Evolutionary conservation across 2,329 filamentous ascomycete genomes (phyloP).

Genomic region (Pseudocercospora fijiensis): DNA sequence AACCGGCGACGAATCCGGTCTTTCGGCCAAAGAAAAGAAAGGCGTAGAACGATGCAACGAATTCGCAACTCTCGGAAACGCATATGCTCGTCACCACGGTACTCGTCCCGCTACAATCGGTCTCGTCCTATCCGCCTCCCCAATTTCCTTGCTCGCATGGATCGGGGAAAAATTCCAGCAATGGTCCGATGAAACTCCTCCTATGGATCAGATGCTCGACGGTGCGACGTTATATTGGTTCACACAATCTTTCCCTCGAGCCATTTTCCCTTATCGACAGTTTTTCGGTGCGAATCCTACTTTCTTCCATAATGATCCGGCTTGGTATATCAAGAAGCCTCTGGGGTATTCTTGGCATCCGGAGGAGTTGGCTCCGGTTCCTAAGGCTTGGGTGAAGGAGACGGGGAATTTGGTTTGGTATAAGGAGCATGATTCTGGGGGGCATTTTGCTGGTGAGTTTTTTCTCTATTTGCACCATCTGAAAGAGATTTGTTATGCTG

Average conservation of each 20-base stretch:
- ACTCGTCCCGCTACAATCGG: conserved; percentile 58
- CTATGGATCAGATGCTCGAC: conserved; percentile 48
- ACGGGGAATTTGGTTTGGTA: conserved; percentile 44
- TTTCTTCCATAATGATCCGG: conserved; percentile 28
- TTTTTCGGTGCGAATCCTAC: conserved; percentile 30
- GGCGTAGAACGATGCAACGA: conserved; percentile 27
- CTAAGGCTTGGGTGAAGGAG: conserved; percentile 40
- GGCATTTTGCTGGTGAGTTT: conserved; percentile 38
- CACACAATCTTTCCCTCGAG: conserved; percentile 42
- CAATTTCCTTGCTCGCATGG: conserved; percentile 58
- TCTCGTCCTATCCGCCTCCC: conserved; percentile 53
- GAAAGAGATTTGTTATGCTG: neutral
- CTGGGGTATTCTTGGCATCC: conserved; percentile 48
- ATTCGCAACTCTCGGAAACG: conserved; percentile 42
- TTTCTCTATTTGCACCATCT: no score
- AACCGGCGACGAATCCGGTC: conserved; percentile 13
- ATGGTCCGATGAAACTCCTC: conserved; percentile 51
- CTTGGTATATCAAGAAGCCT: conserved; percentile 41
- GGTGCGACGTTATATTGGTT: conserved; percentile 57
- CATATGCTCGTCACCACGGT: conserved; percentile 55
- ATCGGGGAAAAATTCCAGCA: conserved; percentile 58
- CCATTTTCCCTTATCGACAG: conserved; percentile 53
- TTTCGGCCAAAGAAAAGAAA: conserved; percentile 27
- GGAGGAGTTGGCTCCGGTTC: conserved; percentile 43
- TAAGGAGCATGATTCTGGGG: conserved; percentile 41